A percentile compares a stretch with the other conserved stretches of the same genome.
phyloP scores from a whole-genome alignment of 495 filamentous ascomycete genomes.

The Penicillium ochrochloron region DNA sequence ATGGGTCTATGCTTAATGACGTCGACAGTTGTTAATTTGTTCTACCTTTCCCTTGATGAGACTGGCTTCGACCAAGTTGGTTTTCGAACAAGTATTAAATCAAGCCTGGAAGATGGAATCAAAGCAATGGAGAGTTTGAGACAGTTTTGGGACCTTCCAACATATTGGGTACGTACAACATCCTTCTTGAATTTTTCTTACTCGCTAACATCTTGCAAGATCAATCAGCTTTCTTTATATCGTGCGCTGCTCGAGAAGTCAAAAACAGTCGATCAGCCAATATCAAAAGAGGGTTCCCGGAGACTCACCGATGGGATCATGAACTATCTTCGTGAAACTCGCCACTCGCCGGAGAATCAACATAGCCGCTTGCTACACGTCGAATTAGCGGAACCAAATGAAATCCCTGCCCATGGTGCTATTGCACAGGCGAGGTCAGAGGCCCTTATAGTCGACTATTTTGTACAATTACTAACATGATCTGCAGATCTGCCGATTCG shows the following conservation, averaged over 20 bases:
- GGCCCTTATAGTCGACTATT: neutral
- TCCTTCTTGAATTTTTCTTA: neutral
- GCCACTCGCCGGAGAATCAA: neutral
- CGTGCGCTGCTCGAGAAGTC: constrained; percentile 1
- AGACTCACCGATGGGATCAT: constrained; percentile 8
- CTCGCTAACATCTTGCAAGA: neutral
- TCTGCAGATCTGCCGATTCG: neutral
- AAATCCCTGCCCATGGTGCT: neutral
- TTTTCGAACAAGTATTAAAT: neutral
- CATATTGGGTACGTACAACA: neutral
- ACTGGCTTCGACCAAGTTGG: neutral
- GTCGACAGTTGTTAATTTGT: neutral
- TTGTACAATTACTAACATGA: neutral
- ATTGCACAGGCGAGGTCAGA: neutral
- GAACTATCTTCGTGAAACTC: constrained; percentile 8
- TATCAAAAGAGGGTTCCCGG: neutral
- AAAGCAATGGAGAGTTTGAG: neutral
- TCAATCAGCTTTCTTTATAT: constrained; percentile 1
- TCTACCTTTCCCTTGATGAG: neutral
- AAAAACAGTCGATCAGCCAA: neutral
- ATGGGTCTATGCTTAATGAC: constrained; percentile 9
- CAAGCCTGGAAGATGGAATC: constrained; percentile 2
- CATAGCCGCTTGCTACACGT: neutral
- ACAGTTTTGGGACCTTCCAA: constrained; percentile 4
- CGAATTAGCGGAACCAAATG: neutral